phyloP scores from a whole-genome alignment of 257 asterid species.

The Haberlea rhodopensis region DNA sequence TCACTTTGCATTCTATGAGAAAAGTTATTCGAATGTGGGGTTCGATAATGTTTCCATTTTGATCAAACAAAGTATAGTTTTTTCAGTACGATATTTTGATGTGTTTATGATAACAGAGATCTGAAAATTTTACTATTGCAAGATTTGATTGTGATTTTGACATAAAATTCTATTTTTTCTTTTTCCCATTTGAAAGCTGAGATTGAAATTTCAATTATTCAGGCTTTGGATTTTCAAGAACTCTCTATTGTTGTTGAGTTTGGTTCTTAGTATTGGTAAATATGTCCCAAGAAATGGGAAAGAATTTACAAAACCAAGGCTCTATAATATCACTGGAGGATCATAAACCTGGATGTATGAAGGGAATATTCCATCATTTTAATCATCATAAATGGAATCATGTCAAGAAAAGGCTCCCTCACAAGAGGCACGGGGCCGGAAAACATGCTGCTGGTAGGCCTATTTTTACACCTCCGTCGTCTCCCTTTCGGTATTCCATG shows the following conservation, averaged over 20 bases:
- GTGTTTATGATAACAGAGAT: not conserved
- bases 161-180: not conserved
- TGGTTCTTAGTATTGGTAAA: not conserved
- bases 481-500: not conserved
- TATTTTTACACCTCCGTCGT: not conserved
- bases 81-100: not conserved
- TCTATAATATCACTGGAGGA: conserved; percentile 31
- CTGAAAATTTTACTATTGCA: too few species aligned
- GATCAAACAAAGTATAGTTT: too few species aligned
- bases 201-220: not conserved
- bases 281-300: conserved; percentile 36
- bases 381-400: conserved; percentile 44
- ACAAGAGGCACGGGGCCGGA: conserved; percentile 29
- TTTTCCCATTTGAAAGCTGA: conserved; percentile 8
- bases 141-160: too few species aligned
- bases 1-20: too few species aligned
- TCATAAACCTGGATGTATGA: conserved; percentile 53
- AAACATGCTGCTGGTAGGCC: conserved; percentile 35
- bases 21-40: not conserved
- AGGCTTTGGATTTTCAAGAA: conserved; percentile 14
- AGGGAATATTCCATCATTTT: conserved; percentile 62
- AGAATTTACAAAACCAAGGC: conserved; percentile 35
- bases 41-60: not conserved
- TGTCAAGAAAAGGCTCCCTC: conserved; percentile 57
- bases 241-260: not conserved